Conservation (phyloP, 2,329 filamentous ascomycete genomes). For the Dothideomycetes sp. region DNA sequence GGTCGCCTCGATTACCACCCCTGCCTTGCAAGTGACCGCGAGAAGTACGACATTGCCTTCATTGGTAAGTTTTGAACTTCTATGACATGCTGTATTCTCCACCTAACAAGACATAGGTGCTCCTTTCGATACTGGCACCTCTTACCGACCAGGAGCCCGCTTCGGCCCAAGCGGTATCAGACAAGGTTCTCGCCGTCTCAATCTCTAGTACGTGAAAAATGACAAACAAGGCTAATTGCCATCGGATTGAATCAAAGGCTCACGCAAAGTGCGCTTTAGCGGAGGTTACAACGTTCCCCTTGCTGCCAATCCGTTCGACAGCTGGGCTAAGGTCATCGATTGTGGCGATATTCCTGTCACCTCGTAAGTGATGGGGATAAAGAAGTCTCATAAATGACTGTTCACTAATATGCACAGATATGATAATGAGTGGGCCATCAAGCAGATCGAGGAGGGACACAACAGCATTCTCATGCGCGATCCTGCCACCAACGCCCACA, state of each 20-base stretch:
- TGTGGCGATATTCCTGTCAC: conserved; percentile 80
- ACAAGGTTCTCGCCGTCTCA: conserved; percentile 74
- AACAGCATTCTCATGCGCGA: conserved; percentile 60
- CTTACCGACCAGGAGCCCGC: conserved; percentile 71
- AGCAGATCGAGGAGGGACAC: conserved; percentile 80
- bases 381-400: neutral
- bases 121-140: conserved; percentile 78
- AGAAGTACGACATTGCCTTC: conserved; percentile 77
- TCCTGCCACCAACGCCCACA: conserved; percentile 57
- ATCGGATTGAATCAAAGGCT: conserved; percentile 28
- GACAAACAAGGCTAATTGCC: conserved; percentile 18
- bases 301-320: conserved; percentile 68
- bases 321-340: conserved; percentile 69
- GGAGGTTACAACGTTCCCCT: conserved; percentile 81
- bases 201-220: conserved; percentile 61
- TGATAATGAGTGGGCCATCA: conserved; percentile 70
- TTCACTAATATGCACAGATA: conserved; percentile 53
- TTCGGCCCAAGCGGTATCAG: conserved; percentile 79
- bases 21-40: conserved; percentile 58
- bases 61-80: conserved; percentile 38
- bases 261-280: conserved; percentile 46
- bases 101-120: conserved; percentile 43
- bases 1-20: conserved; percentile 68
- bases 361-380: conserved; percentile 45
- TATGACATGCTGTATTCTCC: too few species aligned